Percentiles rank a stretch among this genome's conserved stretches.
These are phyloP conservation scores for Aspergillus quadrilineatus DNA, from an alignment of 2,329 filamentous ascomycete genomes.

Conservation along the genomic window DNA sequence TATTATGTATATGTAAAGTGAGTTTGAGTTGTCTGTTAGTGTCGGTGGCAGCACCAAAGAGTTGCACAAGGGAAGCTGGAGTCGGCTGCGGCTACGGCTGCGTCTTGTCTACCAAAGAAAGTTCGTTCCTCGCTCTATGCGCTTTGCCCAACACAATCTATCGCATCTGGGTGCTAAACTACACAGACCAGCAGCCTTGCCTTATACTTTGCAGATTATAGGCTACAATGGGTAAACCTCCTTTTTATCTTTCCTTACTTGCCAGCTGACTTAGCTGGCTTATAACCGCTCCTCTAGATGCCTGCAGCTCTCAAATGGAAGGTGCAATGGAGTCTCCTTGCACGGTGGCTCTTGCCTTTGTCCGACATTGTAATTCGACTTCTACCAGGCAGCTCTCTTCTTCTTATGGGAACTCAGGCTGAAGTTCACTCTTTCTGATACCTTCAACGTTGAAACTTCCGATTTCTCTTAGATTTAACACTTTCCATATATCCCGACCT, in stretches of 20 bases:
- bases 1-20: neutral
- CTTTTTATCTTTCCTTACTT: neutral
- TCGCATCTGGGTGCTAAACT: constrained; percentile 5
- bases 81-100: constrained; percentile 5
- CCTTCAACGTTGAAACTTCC: neutral
- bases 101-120: neutral
- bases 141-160: constrained; percentile 12
- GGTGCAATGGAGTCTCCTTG: constrained; percentile 13
- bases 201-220: too few relatives aligned
- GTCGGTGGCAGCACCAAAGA: constrained; percentile 2
- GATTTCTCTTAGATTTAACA: neutral
- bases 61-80: constrained; percentile 8
- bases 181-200: neutral
- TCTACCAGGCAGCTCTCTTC: neutral
- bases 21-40: neutral
- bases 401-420: neutral
- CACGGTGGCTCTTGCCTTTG: constrained; percentile 15
- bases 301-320: constrained; percentile 7
- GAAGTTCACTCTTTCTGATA: neutral
- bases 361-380: constrained; percentile 19
- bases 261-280: neutral
- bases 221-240: neutral
- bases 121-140: neutral
- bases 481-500: neutral
- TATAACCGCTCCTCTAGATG: neutral